Conservation (phyloP, 1,139 yeast genomes). For the Suhomyces bolitotheri region DNA sequence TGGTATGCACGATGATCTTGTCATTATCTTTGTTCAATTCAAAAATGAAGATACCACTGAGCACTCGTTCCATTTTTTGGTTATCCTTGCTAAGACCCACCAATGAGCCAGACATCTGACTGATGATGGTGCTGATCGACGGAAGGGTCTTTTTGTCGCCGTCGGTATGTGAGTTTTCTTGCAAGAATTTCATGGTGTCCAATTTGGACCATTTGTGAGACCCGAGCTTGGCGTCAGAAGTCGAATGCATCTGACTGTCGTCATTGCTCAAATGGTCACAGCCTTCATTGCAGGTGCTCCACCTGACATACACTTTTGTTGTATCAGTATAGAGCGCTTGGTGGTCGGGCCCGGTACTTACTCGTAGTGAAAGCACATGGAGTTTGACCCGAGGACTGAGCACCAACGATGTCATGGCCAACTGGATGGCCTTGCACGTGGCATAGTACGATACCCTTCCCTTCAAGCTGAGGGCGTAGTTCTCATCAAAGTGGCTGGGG, state of each 20-base stretch:
- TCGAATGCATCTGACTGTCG: conserved; percentile 24
- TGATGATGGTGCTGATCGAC: conserved; percentile 25
- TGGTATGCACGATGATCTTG: conserved; percentile 65
- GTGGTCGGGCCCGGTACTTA: conserved; percentile 20
- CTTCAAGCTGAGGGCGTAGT: conserved; percentile 56
- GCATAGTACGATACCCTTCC: conserved; percentile 63
- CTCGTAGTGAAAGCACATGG: conserved; percentile 50
- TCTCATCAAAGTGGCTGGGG: conserved; percentile 54
- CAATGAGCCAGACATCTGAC: conserved; percentile 32
- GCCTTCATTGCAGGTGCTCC: conserved; percentile 61
- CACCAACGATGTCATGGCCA: conserved; percentile 54
- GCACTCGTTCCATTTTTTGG: conserved; percentile 45
- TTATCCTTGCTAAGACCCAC: conserved; percentile 36
- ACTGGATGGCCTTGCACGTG: conserved; percentile 53
- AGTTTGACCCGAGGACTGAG: conserved; percentile 50
- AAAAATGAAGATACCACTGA: conserved; percentile 74
- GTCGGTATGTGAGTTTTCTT: conserved; percentile 9
- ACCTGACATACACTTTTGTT: conserved; percentile 57
- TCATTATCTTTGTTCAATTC: conserved; percentile 64
- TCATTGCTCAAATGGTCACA: conserved; percentile 43
- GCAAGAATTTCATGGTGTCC: conserved; percentile 27
- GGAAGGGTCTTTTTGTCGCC: conserved; percentile 16
- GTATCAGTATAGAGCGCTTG: conserved; percentile 42
- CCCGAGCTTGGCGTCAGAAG: conserved; percentile 40
- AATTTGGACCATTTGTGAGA: conserved; percentile 43